Evolutionary conservation across 2,329 filamentous ascomycete species (phyloP), one percentile per base, ranked within the genome.

Genomic region (Colletotrichum plurivorum): DNA sequence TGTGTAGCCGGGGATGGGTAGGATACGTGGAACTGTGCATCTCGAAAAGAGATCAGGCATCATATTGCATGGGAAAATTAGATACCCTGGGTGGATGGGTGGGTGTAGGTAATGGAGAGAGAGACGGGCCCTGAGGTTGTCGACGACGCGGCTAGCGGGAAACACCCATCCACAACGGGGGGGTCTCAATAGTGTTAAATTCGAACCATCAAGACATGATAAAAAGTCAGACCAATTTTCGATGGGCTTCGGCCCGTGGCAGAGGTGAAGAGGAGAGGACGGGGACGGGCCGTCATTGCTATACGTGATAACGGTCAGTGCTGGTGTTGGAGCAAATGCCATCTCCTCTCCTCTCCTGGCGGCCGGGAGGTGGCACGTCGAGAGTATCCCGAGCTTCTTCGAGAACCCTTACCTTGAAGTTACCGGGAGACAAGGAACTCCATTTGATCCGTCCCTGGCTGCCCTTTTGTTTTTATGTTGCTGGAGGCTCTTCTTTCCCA

Each of bases 71-170:
- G 55, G 45, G 55, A 59, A 61, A 20, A 43, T 51, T 69, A 67
- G 63, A 69, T 69, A 69, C 67, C 67, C 63, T 46, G 62, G 67
- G 41, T 67, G 51, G 52, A 25, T 60, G 55, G 52, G 36, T 60
- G 55, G 51, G 67, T 55, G 62, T 36, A 59, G 15, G 51, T 57
- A 69, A 67, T 61, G 67, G 43, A 45, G 31, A 10, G 31, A 22
- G 45, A 25, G 41, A 56, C 15, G 46, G 20, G 27, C 59, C 25
- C 46, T 49, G 18, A 36, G 57, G 51, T 61, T 51, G 51, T 61
- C 45, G 41, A 43, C 10, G 8, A 46, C 45, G 15, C 20, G 43
- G 22, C 48, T 36, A 10, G 31, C 31, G 31, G 31, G 10, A 36
- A 25, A 54, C 56, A 51, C n/a, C 51, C 53, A 51, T 58, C 43